A percentile compares a stretch with the other conserved stretches of the same genome.
Evolutionary conservation across 345 rosid species (phyloP).

Genomic region (Citrus cavaleriei): DNA sequence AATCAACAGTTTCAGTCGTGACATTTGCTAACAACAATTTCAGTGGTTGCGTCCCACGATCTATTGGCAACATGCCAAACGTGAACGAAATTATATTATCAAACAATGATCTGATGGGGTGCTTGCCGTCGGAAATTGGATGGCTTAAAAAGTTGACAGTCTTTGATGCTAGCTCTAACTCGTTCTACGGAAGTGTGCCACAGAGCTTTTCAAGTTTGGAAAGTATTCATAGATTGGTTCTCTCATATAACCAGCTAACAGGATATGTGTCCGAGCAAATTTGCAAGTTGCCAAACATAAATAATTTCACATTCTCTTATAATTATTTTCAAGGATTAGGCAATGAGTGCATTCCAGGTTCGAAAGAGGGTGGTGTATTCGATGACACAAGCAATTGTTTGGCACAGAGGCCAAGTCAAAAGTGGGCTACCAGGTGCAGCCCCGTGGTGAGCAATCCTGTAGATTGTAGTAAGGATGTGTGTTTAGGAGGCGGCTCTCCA

Average conservation of each 20-base stretch:
- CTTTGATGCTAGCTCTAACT: constrained; percentile 54
- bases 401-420: constrained; percentile 43
- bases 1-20: constrained; percentile 51
- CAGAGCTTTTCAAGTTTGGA: constrained; percentile 31
- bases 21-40: constrained; percentile 71
- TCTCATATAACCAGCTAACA: constrained; percentile 53
- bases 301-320: constrained; percentile 48
- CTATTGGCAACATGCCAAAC: constrained; percentile 60
- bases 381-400: constrained; percentile 58
- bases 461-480: constrained; percentile 65
- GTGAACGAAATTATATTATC: constrained; percentile 55
- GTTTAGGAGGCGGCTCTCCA: constrained; percentile 21
- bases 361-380: constrained; percentile 26
- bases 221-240: constrained; percentile 32
- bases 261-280: constrained; percentile 50
- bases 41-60: constrained; percentile 62
- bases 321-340: constrained; percentile 62
- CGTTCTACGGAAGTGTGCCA: constrained; percentile 48
- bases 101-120: constrained; percentile 60
- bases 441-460: constrained; percentile 49
- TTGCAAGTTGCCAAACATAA: constrained; percentile 54
- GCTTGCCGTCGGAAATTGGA: constrained; percentile 68
- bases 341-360: constrained; percentile 31
- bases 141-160: constrained; percentile 44
- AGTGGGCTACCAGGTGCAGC: constrained; percentile 31